A percentile compares a stretch with the other conserved stretches of the same genome.
phyloP scores from a whole-genome alignment of 495 filamentous ascomycete species.

The Aspergillus funiculosus region DNA sequence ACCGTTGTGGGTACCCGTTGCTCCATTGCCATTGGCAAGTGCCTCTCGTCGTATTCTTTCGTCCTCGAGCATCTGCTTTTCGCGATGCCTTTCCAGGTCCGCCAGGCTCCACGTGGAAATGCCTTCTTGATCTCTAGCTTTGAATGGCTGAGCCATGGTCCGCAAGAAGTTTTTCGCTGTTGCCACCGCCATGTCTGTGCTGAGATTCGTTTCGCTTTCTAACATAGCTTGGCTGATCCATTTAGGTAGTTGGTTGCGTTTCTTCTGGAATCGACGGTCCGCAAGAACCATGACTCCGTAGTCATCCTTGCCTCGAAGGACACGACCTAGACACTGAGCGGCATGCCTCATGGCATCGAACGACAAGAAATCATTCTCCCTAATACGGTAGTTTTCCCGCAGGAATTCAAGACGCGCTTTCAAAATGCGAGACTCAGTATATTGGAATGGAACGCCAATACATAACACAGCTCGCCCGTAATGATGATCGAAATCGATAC shows the following conservation, averaged over 20 bases:
- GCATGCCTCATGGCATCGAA: slow-evolving; percentile 99
- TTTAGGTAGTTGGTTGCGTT: slow-evolving; percentile 83
- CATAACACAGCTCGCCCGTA: slow-evolving; percentile 95
- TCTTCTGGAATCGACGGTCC: slow-evolving; percentile 85
- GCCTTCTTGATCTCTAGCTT: slow-evolving; percentile 75
- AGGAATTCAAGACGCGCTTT: slow-evolving; percentile 96
- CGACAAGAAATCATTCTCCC: slow-evolving; percentile 95
- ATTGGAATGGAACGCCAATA: slow-evolving; percentile 98
- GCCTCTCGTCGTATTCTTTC: slow-evolving; percentile 46
- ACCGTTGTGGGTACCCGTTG: slow-evolving; percentile 22
- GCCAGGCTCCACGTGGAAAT: slow-evolving; percentile 83
- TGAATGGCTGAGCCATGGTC: slow-evolving; percentile 87
- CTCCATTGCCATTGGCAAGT: slow-evolving; percentile 23
- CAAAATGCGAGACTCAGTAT: slow-evolving; percentile 94
- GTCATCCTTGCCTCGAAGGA: slow-evolving; percentile 94
- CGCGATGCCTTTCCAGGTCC: slow-evolving; percentile 63
- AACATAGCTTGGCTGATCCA: slow-evolving; percentile 91
- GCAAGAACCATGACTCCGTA: slow-evolving; percentile 99
- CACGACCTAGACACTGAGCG: slow-evolving; percentile 92
- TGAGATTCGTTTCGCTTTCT: slow-evolving; percentile 79
- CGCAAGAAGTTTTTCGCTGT: slow-evolving; percentile 82
- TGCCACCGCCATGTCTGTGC: slow-evolving; percentile 91
- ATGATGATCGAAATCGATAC: slow-evolving; percentile 99
- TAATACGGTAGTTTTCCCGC: slow-evolving; percentile 92
- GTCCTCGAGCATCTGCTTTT: slow-evolving; percentile 66